These are phyloP conservation scores for Curvularia spicifera DNA, from an alignment of 2,329 filamentous ascomycete genomes.

Conservation along the genomic window DNA sequence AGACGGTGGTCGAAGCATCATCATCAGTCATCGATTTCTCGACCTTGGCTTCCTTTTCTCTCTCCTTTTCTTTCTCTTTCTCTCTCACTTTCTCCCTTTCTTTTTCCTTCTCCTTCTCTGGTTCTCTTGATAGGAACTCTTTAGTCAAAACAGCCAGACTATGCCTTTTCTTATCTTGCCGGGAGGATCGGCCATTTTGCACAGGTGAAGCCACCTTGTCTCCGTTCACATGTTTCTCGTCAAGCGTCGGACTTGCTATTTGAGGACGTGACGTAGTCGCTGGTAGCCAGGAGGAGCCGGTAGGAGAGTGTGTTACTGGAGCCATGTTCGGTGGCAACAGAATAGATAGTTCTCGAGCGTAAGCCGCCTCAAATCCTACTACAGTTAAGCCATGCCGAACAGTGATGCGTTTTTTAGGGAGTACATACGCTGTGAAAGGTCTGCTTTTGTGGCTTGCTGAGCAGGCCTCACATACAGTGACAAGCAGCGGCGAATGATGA, in stretches of 20 bases:
- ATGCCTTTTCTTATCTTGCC: slow-evolving; percentile 50
- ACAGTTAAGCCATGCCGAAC: slow-evolving; percentile 21
- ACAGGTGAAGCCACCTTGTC: slow-evolving; percentile 30
- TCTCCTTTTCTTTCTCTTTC: slow-evolving; percentile 11
- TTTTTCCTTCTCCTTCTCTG: slow-evolving; percentile 20
- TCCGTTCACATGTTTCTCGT: slow-evolving; percentile 36
- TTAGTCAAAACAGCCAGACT: slow-evolving; percentile 50
- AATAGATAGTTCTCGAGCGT: slow-evolving; percentile 51
- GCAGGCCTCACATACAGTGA: slow-evolving; percentile 69
- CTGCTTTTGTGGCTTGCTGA: slow-evolving; percentile 64
- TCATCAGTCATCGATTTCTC: slow-evolving; percentile 32
- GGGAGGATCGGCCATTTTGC: slow-evolving; percentile 32
- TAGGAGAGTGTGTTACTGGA: slow-evolving; percentile 41
- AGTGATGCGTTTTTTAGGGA: slow-evolving; percentile 5
- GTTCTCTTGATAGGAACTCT: slow-evolving; percentile 38
- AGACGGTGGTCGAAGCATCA: slow-evolving; percentile 30
- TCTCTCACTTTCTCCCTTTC: neutral
- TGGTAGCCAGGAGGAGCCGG: slow-evolving; percentile 45
- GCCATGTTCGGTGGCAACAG: slow-evolving; percentile 47
- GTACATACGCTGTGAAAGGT: slow-evolving; percentile 69
- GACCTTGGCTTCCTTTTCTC: slow-evolving; percentile 23
- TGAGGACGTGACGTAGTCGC: slow-evolving; percentile 38
- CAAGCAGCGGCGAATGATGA: slow-evolving; percentile 84
- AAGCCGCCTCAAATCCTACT: slow-evolving; percentile 55
- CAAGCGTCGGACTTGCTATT: slow-evolving; percentile 33